Evolutionary conservation across 257 asterid species (phyloP).

Genomic region (Coffea eugenioides): DNA sequence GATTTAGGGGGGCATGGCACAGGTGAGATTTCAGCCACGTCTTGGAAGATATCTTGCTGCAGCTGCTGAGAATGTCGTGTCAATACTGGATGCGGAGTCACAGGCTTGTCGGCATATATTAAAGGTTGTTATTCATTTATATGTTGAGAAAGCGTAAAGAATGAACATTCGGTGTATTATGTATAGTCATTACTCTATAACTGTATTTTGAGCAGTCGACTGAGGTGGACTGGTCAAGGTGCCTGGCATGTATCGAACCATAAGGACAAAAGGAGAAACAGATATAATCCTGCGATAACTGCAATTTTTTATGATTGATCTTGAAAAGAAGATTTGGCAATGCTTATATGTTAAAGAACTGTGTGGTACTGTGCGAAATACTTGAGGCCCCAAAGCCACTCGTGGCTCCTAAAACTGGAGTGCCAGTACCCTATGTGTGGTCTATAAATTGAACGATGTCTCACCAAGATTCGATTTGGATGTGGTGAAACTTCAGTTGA

Average conservation of each 20-base stretch:
- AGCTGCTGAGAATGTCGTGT: constrained; percentile 85
- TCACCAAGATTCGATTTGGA: not conserved
- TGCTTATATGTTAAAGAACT: not conserved
- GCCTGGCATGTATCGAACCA: not conserved
- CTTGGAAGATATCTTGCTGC: constrained; percentile 91
- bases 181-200: too few relatives aligned
- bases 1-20: constrained; percentile 77
- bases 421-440: not conserved
- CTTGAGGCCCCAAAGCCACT: not conserved
- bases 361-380: not conserved
- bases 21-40: constrained; percentile 95
- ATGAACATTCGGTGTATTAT: not conserved
- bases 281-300: not conserved
- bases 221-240: not conserved
- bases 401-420: not conserved
- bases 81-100: constrained; percentile 81
- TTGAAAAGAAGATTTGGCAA: not conserved
- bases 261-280: not conserved
- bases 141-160: not conserved
- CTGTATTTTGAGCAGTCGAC: not conserved
- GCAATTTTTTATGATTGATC: not conserved
- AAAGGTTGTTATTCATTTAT: constrained; percentile 45
- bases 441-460: not conserved
- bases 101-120: constrained; percentile 73
- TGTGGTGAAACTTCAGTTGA: not conserved